Conservation (phyloP, 2,329 filamentous ascomycete genomes). For the Monosporascus sp. region DNA sequence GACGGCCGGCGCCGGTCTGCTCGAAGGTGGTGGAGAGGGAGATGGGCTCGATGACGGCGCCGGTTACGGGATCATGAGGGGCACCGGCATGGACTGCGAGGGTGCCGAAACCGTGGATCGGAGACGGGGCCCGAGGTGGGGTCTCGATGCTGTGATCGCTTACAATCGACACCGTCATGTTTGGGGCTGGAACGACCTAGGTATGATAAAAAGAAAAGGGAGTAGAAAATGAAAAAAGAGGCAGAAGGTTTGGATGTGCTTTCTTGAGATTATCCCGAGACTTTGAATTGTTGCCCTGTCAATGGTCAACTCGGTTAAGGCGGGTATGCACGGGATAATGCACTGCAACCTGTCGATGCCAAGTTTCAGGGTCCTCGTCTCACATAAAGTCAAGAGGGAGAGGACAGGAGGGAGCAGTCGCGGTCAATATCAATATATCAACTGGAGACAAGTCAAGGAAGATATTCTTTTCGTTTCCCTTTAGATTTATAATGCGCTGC, state of each 20-base stretch:
- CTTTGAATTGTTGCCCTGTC: too few relatives aligned
- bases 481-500: background rate
- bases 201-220: background rate
- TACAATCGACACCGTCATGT: conserved; percentile 21
- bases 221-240: background rate
- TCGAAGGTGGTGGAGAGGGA: conserved; percentile 95
- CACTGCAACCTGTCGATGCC: too few relatives aligned
- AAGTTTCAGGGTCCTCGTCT: too few relatives aligned
- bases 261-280: too few relatives aligned
- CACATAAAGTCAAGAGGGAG: too few relatives aligned
- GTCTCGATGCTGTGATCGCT: conserved; percentile 56
- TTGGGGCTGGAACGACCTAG: background rate
- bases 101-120: conserved; percentile 80
- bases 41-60: conserved; percentile 93
- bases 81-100: conserved; percentile 91
- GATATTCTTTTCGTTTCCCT: background rate
- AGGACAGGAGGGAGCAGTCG: too few relatives aligned
- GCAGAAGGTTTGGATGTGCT: background rate
- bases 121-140: conserved; percentile 66
- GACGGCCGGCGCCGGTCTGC: conserved; percentile 82
- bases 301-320: too few relatives aligned
- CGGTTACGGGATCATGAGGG: conserved; percentile 84
- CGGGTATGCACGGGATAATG: too few relatives aligned
- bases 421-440: too few relatives aligned
- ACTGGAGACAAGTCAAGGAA: too few relatives aligned